Percentiles rank a stretch among this genome's conserved stretches.
Conservation (phyloP, 441 rosid genomes). For the Bocquillonia castaneifolia region DNA sequence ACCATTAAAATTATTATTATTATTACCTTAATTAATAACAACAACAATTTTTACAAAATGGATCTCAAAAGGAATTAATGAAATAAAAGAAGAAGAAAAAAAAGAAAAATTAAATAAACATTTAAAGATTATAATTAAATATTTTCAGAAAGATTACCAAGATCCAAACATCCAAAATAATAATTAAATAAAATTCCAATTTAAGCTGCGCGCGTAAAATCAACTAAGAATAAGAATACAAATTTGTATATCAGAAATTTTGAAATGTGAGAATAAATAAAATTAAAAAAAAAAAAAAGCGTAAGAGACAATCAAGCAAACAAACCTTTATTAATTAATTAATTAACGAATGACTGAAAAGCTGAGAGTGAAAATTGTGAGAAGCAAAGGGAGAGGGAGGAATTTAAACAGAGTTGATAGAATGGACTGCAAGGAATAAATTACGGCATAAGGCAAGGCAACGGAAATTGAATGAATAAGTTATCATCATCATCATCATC, state of each 20-base stretch:
- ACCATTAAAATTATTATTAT: too few relatives aligned
- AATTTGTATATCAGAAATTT: not conserved
- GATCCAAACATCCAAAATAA: constrained; percentile 11
- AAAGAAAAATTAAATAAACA: constrained; percentile 7
- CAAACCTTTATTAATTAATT: constrained; percentile 19
- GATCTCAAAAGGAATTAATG: constrained; percentile 23
- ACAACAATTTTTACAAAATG: constrained; percentile 6
- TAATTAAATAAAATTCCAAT: constrained; percentile 15
- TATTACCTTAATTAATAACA: not conserved
- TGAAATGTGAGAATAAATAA: not conserved
- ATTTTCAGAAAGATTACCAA: constrained; percentile 15
- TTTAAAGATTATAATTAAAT: constrained; percentile 10
- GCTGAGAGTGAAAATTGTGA: constrained; percentile 11
- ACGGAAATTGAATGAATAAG: constrained; percentile 42
- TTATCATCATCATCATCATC: too few relatives aligned
- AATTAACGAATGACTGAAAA: not conserved
- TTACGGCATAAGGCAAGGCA: constrained; percentile 64
- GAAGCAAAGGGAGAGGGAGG: constrained; percentile 15
- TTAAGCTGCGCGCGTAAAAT: constrained; percentile 2
- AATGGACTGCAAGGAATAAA: constrained; percentile 44
- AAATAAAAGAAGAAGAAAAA: not conserved
- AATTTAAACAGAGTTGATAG: constrained; percentile 30
- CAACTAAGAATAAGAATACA: not conserved
- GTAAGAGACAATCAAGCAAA: too few relatives aligned
- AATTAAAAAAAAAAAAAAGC: not conserved